Conservation (phyloP, 495 filamentous ascomycete species). For the Talaromyces proteolyticus region DNA sequence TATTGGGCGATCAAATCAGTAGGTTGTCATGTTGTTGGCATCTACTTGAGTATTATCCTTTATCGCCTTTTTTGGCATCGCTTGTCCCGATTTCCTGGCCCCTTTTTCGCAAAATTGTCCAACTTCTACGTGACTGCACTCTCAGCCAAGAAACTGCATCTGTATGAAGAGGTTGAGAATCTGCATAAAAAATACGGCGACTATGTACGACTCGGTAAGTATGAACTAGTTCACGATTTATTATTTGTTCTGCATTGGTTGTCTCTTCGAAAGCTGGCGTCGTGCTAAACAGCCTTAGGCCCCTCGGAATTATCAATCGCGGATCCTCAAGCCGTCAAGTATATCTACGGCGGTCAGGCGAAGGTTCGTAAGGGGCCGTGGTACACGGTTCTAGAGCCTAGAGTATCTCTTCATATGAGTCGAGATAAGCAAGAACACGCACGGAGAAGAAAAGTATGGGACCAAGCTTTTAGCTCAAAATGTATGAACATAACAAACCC, state of each 20-base stretch:
- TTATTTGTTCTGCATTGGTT: neutral
- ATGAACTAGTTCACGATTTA: too few species aligned
- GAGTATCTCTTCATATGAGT: constrained; percentile 26
- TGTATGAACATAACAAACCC: constrained; percentile 9
- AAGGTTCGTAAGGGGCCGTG: constrained; percentile 30
- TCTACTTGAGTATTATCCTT: constrained; percentile 26
- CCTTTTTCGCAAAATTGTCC: constrained; percentile 25
- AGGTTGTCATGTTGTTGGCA: constrained; percentile 27
- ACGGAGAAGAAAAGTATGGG: constrained; percentile 31
- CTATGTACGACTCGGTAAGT: constrained; percentile 26
- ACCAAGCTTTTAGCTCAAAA: constrained; percentile 29
- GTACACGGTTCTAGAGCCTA: constrained; percentile 29
- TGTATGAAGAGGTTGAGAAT: constrained; percentile 21
- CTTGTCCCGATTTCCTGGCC: constrained; percentile 29
- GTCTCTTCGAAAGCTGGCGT: constrained; percentile 6
- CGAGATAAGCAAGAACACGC: constrained; percentile 30
- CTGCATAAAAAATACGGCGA: constrained; percentile 42
- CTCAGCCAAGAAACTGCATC: constrained; percentile 19
- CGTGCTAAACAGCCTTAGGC: too few species aligned
- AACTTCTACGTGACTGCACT: too few species aligned
- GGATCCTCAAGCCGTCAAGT: constrained; percentile 23
- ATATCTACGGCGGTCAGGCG: constrained; percentile 23
- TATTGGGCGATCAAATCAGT: too few species aligned
- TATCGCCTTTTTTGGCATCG: constrained; percentile 30
- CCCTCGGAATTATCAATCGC: constrained; percentile 34